Evolutionary conservation across 2,329 filamentous ascomycete species (phyloP), one percentile per base, ranked within the genome.

Genomic region (Lecanicillium sp.): DNA sequence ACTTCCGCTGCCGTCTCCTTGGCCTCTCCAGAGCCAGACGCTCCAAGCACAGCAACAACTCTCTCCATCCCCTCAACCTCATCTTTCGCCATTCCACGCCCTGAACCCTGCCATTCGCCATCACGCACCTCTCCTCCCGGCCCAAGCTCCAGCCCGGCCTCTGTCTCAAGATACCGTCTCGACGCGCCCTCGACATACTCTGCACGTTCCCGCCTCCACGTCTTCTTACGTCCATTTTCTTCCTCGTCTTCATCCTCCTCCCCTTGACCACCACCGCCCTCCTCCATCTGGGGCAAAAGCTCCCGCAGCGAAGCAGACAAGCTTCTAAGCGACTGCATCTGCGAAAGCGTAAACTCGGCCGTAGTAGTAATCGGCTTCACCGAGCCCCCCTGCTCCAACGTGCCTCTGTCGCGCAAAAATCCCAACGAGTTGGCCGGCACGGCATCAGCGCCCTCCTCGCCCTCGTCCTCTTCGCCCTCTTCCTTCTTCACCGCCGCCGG

Each of bases 121-220:
- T 80, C 78, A 43, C 73, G 68, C 34, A 82, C 70, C 51, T 78
- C 78, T 9, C 79, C 79, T 43, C 72, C 63, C 5, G 63, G 56
- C 3, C 74, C 78, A 25, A 83, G 56, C 50, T 86, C 81, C 41
- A 89, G 62, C 0, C 83, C 83, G 33, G 78, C 67, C 32, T 77
- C 67, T 19, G 64, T 71, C 63, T 94, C 85, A 29, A 95, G 65
- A 55, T 94, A 85, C 43, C 83, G 72, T 48, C 78, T 70, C 36
- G 85, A 85, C 52, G 88, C 80, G 38, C 74, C 73, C 61, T 95
- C 89, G 35, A 96, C 80, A 56, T 96, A 96, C 48, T 83, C 75
- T 41, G 82, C 71, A 43, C 90, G 70, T 56, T 92, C 80, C 38
- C 79, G 73, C 29, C 80, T 73, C 65, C 78, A 85, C 33, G 71